Conservation (phyloP, 2,329 filamentous ascomycete genomes). For the Ascosphaera pollenicola region DNA sequence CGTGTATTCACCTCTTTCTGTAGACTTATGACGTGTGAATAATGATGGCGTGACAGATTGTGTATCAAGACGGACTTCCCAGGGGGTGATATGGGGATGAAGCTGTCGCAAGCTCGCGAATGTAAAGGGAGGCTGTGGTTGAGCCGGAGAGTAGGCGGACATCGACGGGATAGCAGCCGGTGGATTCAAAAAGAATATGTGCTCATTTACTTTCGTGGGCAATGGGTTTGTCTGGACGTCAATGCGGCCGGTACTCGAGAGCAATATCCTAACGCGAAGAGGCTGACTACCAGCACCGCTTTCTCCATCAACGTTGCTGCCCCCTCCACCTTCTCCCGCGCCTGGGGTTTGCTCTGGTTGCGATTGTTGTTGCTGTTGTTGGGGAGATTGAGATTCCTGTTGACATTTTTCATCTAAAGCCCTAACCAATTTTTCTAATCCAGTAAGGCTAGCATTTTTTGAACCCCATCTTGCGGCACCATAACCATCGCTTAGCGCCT, state of each 20-base stretch:
- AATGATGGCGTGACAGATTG: conserved; percentile 28
- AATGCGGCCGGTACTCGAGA: not conserved
- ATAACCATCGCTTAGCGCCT: conserved; percentile 7
- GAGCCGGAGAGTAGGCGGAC: conserved; percentile 2
- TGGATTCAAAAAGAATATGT: conserved; percentile 13
- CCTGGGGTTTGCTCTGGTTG: conserved; percentile 10
- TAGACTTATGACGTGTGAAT: conserved; percentile 79
- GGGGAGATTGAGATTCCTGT: conserved; percentile 11
- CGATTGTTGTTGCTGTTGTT: conserved; percentile 10
- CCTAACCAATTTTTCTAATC: conserved; percentile 3
- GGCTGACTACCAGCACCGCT: not conserved
- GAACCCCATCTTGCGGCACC: not conserved
- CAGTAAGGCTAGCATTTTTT: not conserved
- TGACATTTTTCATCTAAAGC: conserved; percentile 3
- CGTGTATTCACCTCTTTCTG: conserved; percentile 48
- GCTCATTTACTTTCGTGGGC: conserved; percentile 13
- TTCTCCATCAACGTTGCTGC: not conserved
- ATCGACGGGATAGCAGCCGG: conserved; percentile 10
- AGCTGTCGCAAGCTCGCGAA: conserved; percentile 3
- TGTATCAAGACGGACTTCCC: conserved; percentile 32
- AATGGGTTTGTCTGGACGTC: conserved; percentile 16
- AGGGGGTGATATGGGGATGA: conserved; percentile 11
- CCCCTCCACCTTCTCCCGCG: not conserved
- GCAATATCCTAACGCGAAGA: not conserved
- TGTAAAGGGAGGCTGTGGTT: conserved; percentile 10